Evolutionary conservation across 2,329 filamentous ascomycete species (phyloP).

Genomic region (Colletotrichum plurivorum): DNA sequence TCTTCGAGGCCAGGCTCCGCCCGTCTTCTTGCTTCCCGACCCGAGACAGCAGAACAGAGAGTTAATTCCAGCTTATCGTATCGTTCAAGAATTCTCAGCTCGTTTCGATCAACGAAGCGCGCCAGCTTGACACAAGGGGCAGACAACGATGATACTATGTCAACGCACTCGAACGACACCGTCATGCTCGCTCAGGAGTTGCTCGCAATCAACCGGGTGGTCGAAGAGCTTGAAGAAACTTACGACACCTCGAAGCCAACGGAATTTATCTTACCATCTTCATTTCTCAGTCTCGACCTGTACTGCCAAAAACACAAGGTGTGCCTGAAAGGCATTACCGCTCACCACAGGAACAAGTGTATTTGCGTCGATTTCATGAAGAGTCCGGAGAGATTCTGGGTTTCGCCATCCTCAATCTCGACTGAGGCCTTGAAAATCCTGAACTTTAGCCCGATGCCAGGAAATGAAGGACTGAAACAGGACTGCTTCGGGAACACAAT

Average conservation of each 20-base stretch:
- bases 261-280: neutral
- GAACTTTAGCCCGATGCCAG: neutral
- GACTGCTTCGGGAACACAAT: neutral
- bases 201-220: neutral
- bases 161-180: neutral
- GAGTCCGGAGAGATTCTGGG: neutral
- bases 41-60: neutral
- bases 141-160: neutral
- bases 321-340: neutral
- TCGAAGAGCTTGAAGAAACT: neutral
- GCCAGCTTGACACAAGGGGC: neutral
- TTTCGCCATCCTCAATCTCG: neutral
- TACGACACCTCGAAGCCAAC: neutral
- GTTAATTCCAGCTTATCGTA: neutral
- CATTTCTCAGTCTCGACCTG: neutral
- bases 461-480: neutral
- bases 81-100: neutral
- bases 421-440: neutral
- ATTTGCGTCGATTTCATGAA: neutral
- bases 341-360: neutral
- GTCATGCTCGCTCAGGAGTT: neutral
- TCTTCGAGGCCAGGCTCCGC: neutral
- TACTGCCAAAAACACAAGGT: neutral
- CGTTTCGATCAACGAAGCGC: neutral
- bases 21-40: neutral